Conservation (phyloP, 2,329 filamentous ascomycete genomes). For the Verticillium klebahnii region DNA sequence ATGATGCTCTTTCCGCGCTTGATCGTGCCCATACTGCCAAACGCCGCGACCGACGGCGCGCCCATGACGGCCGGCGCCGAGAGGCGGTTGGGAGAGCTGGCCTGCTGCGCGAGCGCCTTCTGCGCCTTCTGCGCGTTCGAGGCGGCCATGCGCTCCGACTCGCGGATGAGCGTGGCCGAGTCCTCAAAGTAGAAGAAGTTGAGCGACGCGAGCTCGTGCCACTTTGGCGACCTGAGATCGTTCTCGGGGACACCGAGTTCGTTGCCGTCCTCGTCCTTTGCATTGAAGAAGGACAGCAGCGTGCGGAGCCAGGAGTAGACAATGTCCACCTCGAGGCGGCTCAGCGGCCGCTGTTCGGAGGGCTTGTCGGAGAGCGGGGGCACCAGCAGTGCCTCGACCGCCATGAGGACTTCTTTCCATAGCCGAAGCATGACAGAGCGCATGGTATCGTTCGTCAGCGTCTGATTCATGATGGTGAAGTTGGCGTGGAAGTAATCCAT, state of each 20-base stretch:
- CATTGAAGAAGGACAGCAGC: conserved; percentile 92
- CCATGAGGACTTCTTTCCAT: conserved; percentile 95
- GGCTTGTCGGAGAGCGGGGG: conserved; percentile 94
- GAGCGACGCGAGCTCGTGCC: conserved; percentile 91
- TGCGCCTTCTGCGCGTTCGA: conserved; percentile 74
- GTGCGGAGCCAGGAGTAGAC: conserved; percentile 93
- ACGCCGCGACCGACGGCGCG: conserved; percentile 43
- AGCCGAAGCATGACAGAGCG: conserved; percentile 95
- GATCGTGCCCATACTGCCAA: conserved; percentile 66
- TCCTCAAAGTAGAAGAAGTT: conserved; percentile 99
- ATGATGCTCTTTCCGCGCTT: conserved; percentile 75
- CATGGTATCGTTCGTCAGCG: conserved; percentile 93
- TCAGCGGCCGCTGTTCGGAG: conserved; percentile 77
- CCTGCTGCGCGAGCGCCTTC: conserved; percentile 54
- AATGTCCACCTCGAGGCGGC: conserved; percentile 84
- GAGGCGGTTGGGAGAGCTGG: conserved; percentile 45
- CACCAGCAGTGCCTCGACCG: conserved; percentile 84
- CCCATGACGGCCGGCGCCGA: conserved; percentile 54
- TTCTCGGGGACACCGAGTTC: conserved; percentile 85
- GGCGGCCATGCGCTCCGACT: conserved; percentile 93
- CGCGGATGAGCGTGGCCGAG: conserved; percentile 85
- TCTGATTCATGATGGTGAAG: conserved; percentile 98
- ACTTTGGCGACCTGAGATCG: conserved; percentile 94
- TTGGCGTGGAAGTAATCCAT: conserved; percentile 98
- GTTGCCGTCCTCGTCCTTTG: conserved; percentile 77